Evolutionary conservation across 1,284 basidiomycete species (phyloP).

Genomic region (Taiwanofungus camphoratus): DNA sequence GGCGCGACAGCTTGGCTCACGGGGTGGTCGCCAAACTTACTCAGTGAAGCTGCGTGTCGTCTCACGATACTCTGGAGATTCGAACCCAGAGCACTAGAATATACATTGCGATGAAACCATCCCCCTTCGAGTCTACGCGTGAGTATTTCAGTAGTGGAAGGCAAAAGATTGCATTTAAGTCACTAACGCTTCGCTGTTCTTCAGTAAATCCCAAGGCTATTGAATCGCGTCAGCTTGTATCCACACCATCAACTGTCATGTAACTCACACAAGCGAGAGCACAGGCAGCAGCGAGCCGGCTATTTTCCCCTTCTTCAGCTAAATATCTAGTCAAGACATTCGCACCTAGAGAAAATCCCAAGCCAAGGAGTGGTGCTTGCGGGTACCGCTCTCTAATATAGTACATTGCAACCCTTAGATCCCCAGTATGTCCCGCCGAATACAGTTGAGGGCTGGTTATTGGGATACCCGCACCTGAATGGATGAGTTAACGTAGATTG

Average conservation of each 20-base stretch:
- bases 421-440: slow-evolving; percentile 82
- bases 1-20: slow-evolving; percentile 44
- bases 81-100: slow-evolving; percentile 78
- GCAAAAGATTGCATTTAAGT: slow-evolving; percentile 9
- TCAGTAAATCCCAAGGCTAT: slow-evolving; percentile 74
- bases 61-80: slow-evolving; percentile 71
- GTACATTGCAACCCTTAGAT: slow-evolving; percentile 77
- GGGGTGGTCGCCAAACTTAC: slow-evolving; percentile 43
- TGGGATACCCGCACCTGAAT: slow-evolving; percentile 77
- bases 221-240: background rate
- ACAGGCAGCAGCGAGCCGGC: slow-evolving; percentile 73
- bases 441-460: slow-evolving; percentile 80
- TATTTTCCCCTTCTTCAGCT: slow-evolving; percentile 75
- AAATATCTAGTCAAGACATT: slow-evolving; percentile 88
- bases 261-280: slow-evolving; percentile 73
- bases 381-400: slow-evolving; percentile 77
- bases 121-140: slow-evolving; percentile 54
- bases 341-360: slow-evolving; percentile 93
- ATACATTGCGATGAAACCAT: slow-evolving; percentile 65
- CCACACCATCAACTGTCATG: background rate
- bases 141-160: background rate
- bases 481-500: slow-evolving; percentile 3
- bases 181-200: slow-evolving; percentile 52
- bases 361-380: slow-evolving; percentile 74
- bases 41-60: slow-evolving; percentile 48